These are phyloP conservation scores for Fusarium floridanum DNA, from an alignment of 2,329 filamentous ascomycete genomes.

Conservation along the genomic window DNA sequence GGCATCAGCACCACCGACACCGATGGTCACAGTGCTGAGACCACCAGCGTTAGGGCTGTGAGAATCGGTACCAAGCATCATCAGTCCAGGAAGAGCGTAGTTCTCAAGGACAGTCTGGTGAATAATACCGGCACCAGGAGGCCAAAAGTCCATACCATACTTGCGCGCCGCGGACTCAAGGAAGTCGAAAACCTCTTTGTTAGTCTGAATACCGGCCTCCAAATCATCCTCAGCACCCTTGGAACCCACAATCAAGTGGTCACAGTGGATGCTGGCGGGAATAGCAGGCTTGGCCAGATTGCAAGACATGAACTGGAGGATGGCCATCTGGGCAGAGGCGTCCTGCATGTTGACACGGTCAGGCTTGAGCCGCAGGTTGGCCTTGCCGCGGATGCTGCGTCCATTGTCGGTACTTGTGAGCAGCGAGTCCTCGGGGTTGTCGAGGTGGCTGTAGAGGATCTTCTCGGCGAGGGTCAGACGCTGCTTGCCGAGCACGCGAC, in stretches of 20 bases:
- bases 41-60: slow-evolving; percentile 98
- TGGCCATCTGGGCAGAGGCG: slow-evolving; percentile 97
- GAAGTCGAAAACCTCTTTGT: slow-evolving; percentile 98
- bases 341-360: slow-evolving; percentile 99
- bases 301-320: slow-evolving; percentile 99
- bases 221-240: slow-evolving; percentile 90
- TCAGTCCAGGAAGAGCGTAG: slow-evolving; percentile 94
- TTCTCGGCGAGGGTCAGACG: slow-evolving; percentile 93
- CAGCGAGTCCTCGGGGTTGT: slow-evolving; percentile 89
- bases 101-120: slow-evolving; percentile 99
- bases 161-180: slow-evolving; percentile 91
- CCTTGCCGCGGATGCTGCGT: slow-evolving; percentile 83
- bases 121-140: slow-evolving; percentile 92
- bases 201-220: slow-evolving; percentile 85
- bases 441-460: slow-evolving; percentile 96
- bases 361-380: slow-evolving; percentile 96
- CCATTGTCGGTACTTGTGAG: slow-evolving; percentile 87
- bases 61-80: slow-evolving; percentile 99
- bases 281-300: slow-evolving; percentile 90
- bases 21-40: slow-evolving; percentile 92
- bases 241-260: slow-evolving; percentile 98
- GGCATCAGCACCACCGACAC: slow-evolving; percentile 96
- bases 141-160: slow-evolving; percentile 97
- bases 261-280: slow-evolving; percentile 97
- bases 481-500: slow-evolving; percentile 74